These are phyloP conservation scores for Ceratocystis cubensis DNA, from an alignment of 2,329 filamentous ascomycete species.

Conservation along the genomic window DNA sequence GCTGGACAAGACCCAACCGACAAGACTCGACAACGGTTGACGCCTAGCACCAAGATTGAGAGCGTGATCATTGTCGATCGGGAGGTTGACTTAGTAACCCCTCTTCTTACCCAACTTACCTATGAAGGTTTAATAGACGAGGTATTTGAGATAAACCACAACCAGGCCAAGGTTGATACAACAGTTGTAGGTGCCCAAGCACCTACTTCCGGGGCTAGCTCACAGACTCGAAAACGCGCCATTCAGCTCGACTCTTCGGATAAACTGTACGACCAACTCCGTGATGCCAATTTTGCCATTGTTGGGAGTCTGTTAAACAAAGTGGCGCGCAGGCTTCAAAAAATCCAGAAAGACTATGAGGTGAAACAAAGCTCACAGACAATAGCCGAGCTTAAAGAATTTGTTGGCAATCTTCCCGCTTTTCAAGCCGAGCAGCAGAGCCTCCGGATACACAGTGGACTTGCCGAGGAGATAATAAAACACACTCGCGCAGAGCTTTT, in stretches of 20 bases:
- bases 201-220: constrained; percentile 46
- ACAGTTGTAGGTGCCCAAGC: constrained; percentile 65
- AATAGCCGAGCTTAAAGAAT: constrained; percentile 81
- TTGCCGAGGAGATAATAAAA: constrained; percentile 93
- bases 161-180: constrained; percentile 84
- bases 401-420: constrained; percentile 82
- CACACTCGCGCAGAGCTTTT: constrained; percentile 83
- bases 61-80: constrained; percentile 90
- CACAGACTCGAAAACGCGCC: constrained; percentile 64
- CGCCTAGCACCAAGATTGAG: constrained; percentile 78
- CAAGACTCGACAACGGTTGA: constrained; percentile 51
- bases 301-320: constrained; percentile 83
- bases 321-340: constrained; percentile 71
- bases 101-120: constrained; percentile 83
- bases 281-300: constrained; percentile 89
- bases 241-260: constrained; percentile 82
- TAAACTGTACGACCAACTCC: constrained; percentile 72
- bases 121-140: constrained; percentile 96
- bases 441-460: constrained; percentile 77
- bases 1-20: constrained; percentile 64
- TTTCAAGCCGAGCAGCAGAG: constrained; percentile 91
- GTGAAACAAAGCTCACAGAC: constrained; percentile 79
- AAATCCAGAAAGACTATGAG: constrained; percentile 76
- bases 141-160: constrained; percentile 80
- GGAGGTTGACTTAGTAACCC: constrained; percentile 85